Conservation (phyloP, 116 monocot genomes). For the Zostera marina region DNA sequence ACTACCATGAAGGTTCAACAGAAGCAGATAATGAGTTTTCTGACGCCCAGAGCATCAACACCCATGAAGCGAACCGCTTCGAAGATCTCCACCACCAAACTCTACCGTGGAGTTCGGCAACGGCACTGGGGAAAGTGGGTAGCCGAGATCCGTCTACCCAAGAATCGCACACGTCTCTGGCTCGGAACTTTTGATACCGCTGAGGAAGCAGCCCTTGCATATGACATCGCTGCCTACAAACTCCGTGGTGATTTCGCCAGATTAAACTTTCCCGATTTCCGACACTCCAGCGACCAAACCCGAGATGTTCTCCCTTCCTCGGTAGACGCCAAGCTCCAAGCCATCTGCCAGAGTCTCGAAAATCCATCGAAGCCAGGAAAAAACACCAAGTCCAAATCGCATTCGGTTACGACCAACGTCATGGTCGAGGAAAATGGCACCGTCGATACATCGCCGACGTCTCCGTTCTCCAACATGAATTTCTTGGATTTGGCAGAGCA, state of each 20-base stretch:
- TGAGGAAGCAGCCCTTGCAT: constrained; percentile 78
- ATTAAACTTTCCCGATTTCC: constrained; percentile 59
- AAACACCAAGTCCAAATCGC: background rate
- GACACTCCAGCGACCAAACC: constrained; percentile 7
- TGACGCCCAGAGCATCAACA: constrained; percentile 33
- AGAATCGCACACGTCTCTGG: constrained; percentile 87
- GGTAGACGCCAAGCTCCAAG: constrained; percentile 87
- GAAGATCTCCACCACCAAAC: constrained; percentile 28
- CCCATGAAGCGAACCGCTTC: constrained; percentile 49
- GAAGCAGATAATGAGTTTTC: constrained; percentile 8
- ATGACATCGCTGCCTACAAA: constrained; percentile 67
- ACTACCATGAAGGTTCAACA: constrained; percentile 1
- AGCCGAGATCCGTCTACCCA: constrained; percentile 88
- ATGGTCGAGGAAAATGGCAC: background rate
- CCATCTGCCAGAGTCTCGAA: constrained; percentile 52
- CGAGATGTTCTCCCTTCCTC: constrained; percentile 34
- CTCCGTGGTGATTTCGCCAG: constrained; percentile 71
- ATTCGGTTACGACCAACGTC: background rate
- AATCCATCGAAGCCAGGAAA: background rate
- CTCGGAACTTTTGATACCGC: constrained; percentile 91
- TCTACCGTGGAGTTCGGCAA: constrained; percentile 82
- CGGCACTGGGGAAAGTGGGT: constrained; percentile 99
- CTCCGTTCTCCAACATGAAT: constrained; percentile 35
- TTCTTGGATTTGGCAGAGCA: constrained; percentile 38
- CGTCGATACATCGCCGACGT: constrained; percentile 7